These are phyloP conservation scores for Candida odintsovae DNA, from an alignment of 805 yeast species.

Conservation along the genomic window DNA sequence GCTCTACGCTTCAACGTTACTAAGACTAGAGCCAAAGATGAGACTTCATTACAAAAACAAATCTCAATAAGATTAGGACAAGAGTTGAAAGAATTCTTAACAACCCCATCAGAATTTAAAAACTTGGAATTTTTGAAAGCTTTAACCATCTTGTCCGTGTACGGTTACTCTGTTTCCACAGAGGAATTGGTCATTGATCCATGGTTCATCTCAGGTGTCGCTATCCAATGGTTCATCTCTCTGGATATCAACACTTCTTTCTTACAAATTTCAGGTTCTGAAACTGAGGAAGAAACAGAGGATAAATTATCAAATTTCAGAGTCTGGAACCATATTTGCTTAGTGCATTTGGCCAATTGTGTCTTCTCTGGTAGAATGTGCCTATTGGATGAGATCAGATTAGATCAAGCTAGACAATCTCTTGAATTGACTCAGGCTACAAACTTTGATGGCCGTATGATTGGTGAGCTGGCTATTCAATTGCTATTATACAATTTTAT, in stretches of 20 bases:
- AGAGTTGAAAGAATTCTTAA: slow-evolving; percentile 39
- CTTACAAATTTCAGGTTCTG: slow-evolving; percentile 11
- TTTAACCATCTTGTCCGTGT: slow-evolving; percentile 57
- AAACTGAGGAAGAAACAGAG: slow-evolving; percentile 24
- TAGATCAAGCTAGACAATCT: slow-evolving; percentile 53
- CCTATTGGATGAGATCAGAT: slow-evolving; percentile 51
- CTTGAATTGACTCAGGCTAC: slow-evolving; percentile 56
- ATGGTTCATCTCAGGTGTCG: slow-evolving; percentile 64
- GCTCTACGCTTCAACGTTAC: slow-evolving; percentile 43
- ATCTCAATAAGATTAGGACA: slow-evolving; percentile 24
- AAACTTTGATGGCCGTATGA: slow-evolving; percentile 79
- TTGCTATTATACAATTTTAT: slow-evolving; percentile 52
- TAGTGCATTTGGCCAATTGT: slow-evolving; percentile 64
- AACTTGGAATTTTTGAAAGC: slow-evolving; percentile 63
- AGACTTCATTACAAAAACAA: slow-evolving; percentile 22
- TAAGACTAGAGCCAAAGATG: slow-evolving; percentile 3
- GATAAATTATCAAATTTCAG: slow-evolving; percentile 48
- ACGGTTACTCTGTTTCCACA: slow-evolving; percentile 55
- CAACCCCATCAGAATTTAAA: slow-evolving; percentile 40
- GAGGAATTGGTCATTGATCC: slow-evolving; percentile 53
- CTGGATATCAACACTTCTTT: slow-evolving; percentile 32
- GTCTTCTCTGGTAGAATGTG: slow-evolving; percentile 62
- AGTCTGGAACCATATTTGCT: slow-evolving; percentile 65
- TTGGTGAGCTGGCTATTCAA: slow-evolving; percentile 64
- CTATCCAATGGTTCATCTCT: slow-evolving; percentile 55